A percentile compares a stretch with the other conserved stretches of the same genome.
Conservation (phyloP, 2,329 filamentous ascomycete species). For the Epicoccum nigrum region DNA sequence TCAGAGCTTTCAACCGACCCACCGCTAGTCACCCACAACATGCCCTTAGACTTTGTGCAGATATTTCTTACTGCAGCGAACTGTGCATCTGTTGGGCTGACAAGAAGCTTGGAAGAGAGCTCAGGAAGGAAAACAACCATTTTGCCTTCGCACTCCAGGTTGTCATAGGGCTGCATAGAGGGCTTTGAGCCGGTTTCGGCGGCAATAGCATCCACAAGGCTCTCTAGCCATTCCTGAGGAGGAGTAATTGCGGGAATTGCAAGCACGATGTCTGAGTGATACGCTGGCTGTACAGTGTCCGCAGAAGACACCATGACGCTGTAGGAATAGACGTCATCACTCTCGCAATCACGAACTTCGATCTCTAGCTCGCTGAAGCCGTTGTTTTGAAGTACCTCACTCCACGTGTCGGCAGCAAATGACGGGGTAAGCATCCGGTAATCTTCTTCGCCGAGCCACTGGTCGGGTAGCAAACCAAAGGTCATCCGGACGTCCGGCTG, state of each 20-base stretch:
- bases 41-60: conserved; percentile 4
- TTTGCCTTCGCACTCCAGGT: conserved; percentile 5
- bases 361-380: conserved; percentile 10
- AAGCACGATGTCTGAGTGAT: conserved; percentile 2
- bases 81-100: neutral
- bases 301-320: conserved; percentile 10
- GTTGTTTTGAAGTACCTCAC: neutral
- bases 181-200: neutral
- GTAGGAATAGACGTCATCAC: conserved; percentile 5
- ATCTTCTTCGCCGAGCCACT: conserved; percentile 26
- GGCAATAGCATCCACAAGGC: neutral
- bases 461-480: conserved; percentile 33
- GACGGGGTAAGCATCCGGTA: conserved; percentile 1
- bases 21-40: conserved; percentile 1
- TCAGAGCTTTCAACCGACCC: conserved; percentile 3
- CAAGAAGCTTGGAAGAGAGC: neutral
- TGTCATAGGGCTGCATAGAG: conserved; percentile 2
- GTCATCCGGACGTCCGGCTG: conserved; percentile 22
- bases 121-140: conserved; percentile 5
- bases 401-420: neutral
- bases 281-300: neutral
- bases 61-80: conserved; percentile 4
- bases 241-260: neutral
- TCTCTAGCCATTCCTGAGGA: neutral
- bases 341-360: conserved; percentile 9